Conservation (phyloP, 805 yeast species). For the Metschnikowia bowlesiae region DNA sequence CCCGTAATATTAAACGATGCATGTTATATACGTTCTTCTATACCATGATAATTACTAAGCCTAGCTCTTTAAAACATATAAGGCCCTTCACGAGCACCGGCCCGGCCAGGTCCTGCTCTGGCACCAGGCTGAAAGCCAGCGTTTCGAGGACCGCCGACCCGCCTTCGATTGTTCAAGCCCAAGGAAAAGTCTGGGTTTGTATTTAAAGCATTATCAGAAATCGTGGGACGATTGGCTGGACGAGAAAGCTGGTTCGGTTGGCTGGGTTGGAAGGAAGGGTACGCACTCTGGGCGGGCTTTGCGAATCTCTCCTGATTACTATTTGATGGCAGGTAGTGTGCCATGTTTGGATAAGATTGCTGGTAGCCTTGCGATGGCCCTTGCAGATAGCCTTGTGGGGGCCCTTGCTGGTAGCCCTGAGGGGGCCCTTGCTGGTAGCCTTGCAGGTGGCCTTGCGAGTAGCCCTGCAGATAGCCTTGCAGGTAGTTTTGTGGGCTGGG, state of each 20-base stretch:
- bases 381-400: background rate
- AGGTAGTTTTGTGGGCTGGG: background rate
- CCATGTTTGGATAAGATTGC: constrained; percentile 4
- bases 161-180: constrained; percentile 21
- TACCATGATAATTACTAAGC: background rate
- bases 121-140: background rate
- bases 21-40: background rate
- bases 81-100: constrained; percentile 19
- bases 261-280: constrained; percentile 4
- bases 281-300: constrained; percentile 3
- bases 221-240: constrained; percentile 26
- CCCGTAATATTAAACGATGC: background rate
- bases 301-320: background rate
- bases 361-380: constrained; percentile 4
- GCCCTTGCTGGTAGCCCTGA: background rate
- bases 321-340: constrained; percentile 9
- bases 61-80: background rate
- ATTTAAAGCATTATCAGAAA: constrained; percentile 36
- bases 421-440: background rate
- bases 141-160: constrained; percentile 5
- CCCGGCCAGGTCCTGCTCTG: constrained; percentile 4
- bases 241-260: constrained; percentile 10
- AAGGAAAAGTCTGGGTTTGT: constrained; percentile 39
- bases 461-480: constrained; percentile 1
- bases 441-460: constrained; percentile 4